phyloP scores from a whole-genome alignment of 23 red algal species.

The Gracilaria gracilis region DNA sequence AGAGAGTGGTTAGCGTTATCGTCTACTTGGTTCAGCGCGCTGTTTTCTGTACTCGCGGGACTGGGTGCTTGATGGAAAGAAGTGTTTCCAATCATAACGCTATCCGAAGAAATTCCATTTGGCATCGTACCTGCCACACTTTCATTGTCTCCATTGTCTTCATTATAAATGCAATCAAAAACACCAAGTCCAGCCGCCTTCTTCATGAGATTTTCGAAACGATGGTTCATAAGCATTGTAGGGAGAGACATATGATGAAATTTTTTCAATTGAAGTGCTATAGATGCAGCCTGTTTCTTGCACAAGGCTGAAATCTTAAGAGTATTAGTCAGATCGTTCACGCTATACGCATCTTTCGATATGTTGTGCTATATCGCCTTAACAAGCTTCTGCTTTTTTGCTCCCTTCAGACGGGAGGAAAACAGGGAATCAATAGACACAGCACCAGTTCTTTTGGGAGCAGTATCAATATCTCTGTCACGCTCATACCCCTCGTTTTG shows the following conservation, averaged over 20 bases:
- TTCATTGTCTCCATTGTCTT: background rate
- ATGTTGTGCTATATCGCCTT: background rate
- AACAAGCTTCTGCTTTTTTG: conserved; percentile 19
- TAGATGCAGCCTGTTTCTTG: conserved; percentile 20
- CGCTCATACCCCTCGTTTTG: background rate
- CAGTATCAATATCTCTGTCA: background rate
- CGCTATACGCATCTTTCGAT: background rate
- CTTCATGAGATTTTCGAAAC: background rate
- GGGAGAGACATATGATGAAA: background rate
- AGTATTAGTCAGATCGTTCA: conserved; percentile 2
- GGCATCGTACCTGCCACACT: background rate
- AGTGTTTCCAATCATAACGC: background rate
- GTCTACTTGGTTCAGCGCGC: too few species aligned
- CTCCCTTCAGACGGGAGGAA: background rate
- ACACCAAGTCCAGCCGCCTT: background rate
- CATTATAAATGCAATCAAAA: background rate
- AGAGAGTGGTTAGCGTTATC: background rate
- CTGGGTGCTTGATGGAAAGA: background rate
- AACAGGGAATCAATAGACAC: background rate
- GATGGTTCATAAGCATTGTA: background rate
- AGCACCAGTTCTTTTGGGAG: background rate
- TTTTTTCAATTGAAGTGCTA: conserved; percentile 9
- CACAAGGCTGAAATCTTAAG: background rate
- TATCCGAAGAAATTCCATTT: background rate
- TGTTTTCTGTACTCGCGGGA: too few species aligned